Evolutionary conservation across 2,329 filamentous ascomycete species (phyloP), one percentile per base, ranked within the genome.

Genomic region (Curvularia verruculosa): DNA sequence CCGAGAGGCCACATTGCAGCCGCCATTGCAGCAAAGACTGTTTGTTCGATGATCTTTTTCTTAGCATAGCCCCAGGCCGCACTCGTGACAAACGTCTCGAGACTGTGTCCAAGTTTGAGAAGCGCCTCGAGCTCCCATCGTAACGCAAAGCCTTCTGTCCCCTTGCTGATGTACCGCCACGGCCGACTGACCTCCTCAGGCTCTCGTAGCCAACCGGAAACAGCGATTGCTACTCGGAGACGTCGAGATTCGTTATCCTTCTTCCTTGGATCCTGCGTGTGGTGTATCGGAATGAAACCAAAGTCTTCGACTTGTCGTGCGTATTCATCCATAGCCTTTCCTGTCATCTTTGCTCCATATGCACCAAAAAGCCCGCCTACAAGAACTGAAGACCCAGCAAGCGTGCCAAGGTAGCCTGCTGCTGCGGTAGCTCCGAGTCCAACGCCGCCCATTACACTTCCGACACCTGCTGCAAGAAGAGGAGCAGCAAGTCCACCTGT

Each of bases 361-460:
- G 95, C 91, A 8, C 95, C 95, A 70, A 98, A 97, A 37, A 98
- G 80, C 36, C 89, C 87, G 15, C 93, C 94, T 28, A 96, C 89
- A 40, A 92, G 81, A 15, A 95, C 84, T 5, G 88, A 86, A 60
- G 89, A 95, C 36, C 93, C 88, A 2, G 92, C 89, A 69, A 97
- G 82, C 18, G 87, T 84, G 10, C 93, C 94, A 0, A 98, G 80
- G 51, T 96, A 86, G 1, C 87, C 87, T 19, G 92, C 91, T 10
- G 91, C 89, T 21, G 88, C 87, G 2, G 87, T 88, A 1, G 87
- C 84, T 18, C 89, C 88, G 1, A 97, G 82, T 1, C 91, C 91
- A 10, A 91, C 77, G 0, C 91, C 91, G 23, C 89, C 88, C 79
- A 93, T 89, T 0, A 94, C 83, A 1, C 86, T 88, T 23, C 93